Evolutionary conservation across 345 rosid genomes (phyloP).

Genomic region (Bruguiera gymnorhiza): DNA sequence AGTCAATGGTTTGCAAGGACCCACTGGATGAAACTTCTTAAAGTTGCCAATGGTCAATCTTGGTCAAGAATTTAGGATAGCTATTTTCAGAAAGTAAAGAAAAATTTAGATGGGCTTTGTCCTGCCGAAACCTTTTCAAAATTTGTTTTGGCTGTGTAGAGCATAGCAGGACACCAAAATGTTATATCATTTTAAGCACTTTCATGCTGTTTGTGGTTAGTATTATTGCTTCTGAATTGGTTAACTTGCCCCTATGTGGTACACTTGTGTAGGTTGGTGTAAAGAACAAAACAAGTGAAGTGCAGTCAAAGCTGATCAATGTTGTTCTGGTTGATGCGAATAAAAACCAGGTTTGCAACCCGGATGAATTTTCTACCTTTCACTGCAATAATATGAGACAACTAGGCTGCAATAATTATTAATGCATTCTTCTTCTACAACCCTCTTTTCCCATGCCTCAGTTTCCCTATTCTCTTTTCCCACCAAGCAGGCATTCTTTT

Average conservation of each 20-base stretch:
- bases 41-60: too few species aligned
- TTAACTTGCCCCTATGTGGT: constrained; percentile 12
- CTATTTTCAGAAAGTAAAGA: too few species aligned
- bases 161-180: not conserved
- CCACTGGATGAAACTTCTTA: too few species aligned
- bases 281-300: constrained; percentile 78
- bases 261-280: constrained; percentile 66
- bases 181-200: not conserved
- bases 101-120: too few species aligned
- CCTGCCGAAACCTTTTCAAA: too few species aligned
- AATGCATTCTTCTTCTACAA: not conserved
- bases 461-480: not conserved
- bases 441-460: not conserved
- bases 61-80: too few species aligned
- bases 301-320: constrained; percentile 47
- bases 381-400: not conserved
- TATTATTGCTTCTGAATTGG: not conserved
- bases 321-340: constrained; percentile 54
- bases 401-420: not conserved
- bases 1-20: not conserved
- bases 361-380: not conserved
- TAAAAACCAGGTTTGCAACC: constrained; percentile 58
- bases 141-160: too few species aligned
- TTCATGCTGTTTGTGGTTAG: not conserved
- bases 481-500: not conserved